A percentile compares a stretch with the other conserved stretches of the same genome.
Conservation (phyloP, 2,329 filamentous ascomycete genomes). For the Myriosclerotinia curreyana region DNA sequence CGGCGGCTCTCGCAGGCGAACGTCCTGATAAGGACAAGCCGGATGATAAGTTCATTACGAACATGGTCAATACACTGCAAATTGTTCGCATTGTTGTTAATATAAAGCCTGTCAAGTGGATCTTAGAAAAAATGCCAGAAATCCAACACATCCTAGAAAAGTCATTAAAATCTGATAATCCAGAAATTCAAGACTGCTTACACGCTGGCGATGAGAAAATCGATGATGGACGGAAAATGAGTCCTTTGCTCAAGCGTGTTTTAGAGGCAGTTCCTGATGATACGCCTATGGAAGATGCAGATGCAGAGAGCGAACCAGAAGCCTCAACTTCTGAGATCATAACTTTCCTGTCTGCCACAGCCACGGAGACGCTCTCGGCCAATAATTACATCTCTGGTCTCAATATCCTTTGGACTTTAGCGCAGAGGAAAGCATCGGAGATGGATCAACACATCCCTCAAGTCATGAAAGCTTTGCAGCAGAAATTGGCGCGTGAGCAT, state of each 20-base stretch:
- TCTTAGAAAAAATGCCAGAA: slow-evolving; percentile 69
- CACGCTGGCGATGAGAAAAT: slow-evolving; percentile 69
- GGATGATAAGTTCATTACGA: slow-evolving; percentile 81
- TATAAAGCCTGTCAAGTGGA: slow-evolving; percentile 86
- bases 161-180: slow-evolving; percentile 79
- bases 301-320: slow-evolving; percentile 81
- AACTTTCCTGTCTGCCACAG: slow-evolving; percentile 76
- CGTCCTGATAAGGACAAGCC: slow-evolving; percentile 65
- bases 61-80: slow-evolving; percentile 90
- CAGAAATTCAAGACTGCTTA: slow-evolving; percentile 90
- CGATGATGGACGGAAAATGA: slow-evolving; percentile 67
- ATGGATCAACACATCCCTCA: slow-evolving; percentile 85
- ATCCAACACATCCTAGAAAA: slow-evolving; percentile 90
- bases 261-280: slow-evolving; percentile 85
- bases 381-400: slow-evolving; percentile 82
- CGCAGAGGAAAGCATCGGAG: slow-evolving; percentile 76
- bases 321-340: slow-evolving; percentile 83
- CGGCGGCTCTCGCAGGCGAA: slow-evolving; percentile 56
- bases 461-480: slow-evolving; percentile 90
- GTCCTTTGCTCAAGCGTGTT: slow-evolving; percentile 75
- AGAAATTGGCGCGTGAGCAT: slow-evolving; percentile 90
- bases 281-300: slow-evolving; percentile 67
- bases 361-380: slow-evolving; percentile 80
- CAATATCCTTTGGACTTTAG: slow-evolving; percentile 90
- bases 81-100: slow-evolving; percentile 87